These are phyloP conservation scores for Kwoniella newhampshirensis DNA, from an alignment of 768 basidiomycete genomes.

Conservation along the genomic window DNA sequence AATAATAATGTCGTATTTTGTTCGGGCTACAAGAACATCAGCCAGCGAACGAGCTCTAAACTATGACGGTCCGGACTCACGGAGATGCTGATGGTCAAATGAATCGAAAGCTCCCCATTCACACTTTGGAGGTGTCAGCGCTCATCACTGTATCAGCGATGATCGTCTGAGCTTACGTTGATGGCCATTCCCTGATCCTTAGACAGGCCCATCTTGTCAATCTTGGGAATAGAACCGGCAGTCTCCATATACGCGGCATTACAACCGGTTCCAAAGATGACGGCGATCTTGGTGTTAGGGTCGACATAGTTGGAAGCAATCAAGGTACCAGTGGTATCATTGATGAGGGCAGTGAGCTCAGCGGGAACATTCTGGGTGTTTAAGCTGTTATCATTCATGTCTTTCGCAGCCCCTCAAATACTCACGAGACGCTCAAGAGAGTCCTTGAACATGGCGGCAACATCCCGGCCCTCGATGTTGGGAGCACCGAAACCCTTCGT, in stretches of 20 bases:
- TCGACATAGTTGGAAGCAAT: conserved; percentile 97
- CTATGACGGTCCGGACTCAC: conserved; percentile 39
- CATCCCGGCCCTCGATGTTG: conserved; percentile 89
- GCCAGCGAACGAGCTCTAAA: neutral
- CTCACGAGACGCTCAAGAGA: conserved; percentile 75
- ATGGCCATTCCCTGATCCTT: conserved; percentile 77
- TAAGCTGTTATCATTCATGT: neutral
- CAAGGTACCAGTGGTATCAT: conserved; percentile 96
- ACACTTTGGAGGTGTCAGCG: conserved; percentile 32
- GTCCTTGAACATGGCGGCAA: conserved; percentile 86
- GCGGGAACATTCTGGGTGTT: conserved; percentile 72
- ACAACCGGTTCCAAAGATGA: conserved; percentile 97
- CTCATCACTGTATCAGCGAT: conserved; percentile 57
- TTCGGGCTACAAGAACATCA: conserved; percentile 59
- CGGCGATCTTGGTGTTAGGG: conserved; percentile 83
- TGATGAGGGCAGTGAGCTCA: conserved; percentile 80
- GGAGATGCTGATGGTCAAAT: conserved; percentile 88
- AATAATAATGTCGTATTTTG: conserved; percentile 88
- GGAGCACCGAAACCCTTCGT: conserved; percentile 96
- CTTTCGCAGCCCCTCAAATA: conserved; percentile 12
- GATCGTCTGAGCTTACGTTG: conserved; percentile 71
- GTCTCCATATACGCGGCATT: conserved; percentile 98
- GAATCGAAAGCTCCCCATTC: conserved; percentile 94
- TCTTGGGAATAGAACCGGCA: conserved; percentile 79
- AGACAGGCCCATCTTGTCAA: conserved; percentile 67